Evolutionary conservation across 148 eudicot genomes (phyloP), one percentile per base, ranked within the genome.

Genomic region (Persicaria tinctoria): DNA sequence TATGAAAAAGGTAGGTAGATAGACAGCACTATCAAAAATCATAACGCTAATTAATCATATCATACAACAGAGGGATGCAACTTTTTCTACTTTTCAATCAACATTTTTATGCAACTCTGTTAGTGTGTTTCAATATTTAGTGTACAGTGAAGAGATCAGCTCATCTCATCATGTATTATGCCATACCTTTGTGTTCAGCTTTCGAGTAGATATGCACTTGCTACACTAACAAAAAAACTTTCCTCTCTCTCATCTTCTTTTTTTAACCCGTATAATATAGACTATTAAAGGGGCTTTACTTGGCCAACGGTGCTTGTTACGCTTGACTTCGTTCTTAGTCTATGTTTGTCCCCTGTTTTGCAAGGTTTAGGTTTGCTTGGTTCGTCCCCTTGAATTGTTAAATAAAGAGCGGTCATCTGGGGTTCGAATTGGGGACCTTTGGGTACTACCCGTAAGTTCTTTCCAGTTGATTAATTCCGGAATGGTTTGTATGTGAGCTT

Each of bases 201-300:
- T 63, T 63, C 46, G 69, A 9, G 69, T 66, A 66, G 70, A 66
- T 41, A 32, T 5, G 18, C 70, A 66, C 70, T 41, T 64, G 53
- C 17, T 17, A 5, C 70, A 5, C 70, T 4, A 66, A 41, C 18
- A 66, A 11, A 46, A 66, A 41, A 44, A 66, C 18, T 1, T 41
- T 6, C n/a, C 10, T 57, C 3, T 57, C 14, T 51, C 55, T 23
- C 1, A 23, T 23, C 27, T 32, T 32, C 2, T 32, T 32, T 32
- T 32, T 32, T 32, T 32, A 32, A 32, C 27, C 27, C 27, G 0
- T 23, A 23, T 23, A 23, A 32, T 32, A 32, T 32, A 32, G 41
- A 32, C 41, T 1, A 3, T 9, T 8, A 50, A 50, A 50, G 11
- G 53, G 8, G 53, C 27, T 23, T 23, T 23, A 23, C 27, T 23